Evolutionary conservation across 768 basidiomycete species (phyloP), one percentile per base, ranked within the genome.

Genomic region (Antrodiella citrinella): DNA sequence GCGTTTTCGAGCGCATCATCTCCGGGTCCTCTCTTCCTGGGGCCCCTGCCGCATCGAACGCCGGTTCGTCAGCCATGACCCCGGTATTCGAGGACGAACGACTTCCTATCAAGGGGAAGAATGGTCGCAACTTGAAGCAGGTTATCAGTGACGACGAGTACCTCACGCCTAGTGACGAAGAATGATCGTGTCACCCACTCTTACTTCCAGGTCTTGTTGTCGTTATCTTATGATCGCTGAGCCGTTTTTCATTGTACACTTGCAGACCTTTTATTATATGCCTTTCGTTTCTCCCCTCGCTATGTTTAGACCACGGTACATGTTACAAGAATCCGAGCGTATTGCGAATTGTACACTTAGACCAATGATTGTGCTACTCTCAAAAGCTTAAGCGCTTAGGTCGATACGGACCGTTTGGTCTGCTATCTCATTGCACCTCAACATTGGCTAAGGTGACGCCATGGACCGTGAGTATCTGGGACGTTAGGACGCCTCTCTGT

Each of bases 71-170:
- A 9, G 84, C 86, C 9, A 64, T 87, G 54, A 87, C 84, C 4
- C 85, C 85, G 1, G 84, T 89, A 83, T 86, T 88, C 43, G 86
- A 90, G 53, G 87, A 89, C 52, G 83, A 84, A 43, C 77, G 81
- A 41, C 79, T 77, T 23, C 72, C 72, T 7, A 73, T 78, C 13
- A 76, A 82, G 30, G 68, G 77, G 50, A 84, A 81, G 61, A 69
- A 73, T 18, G 80, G 77, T 24, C 74, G 86, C 54, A n/a, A n/a
- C n/a, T n/a, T n/a, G n/a, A 86, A 81, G 62, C 83, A 84, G 65
- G 76, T 90, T 46, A 69, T 88, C 65, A 88, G 86, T 55, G 86
- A 89, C 54, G 75, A 77, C 41, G 71, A 72, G 54, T 69, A 68
- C 62, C 67, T 87, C 61, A 86, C 86, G 58, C 82, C 81, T 22